Evolutionary conservation across 2,329 filamentous ascomycete species (phyloP), one percentile per base, ranked within the genome.

Genomic region (Chlorencoelia australis): DNA sequence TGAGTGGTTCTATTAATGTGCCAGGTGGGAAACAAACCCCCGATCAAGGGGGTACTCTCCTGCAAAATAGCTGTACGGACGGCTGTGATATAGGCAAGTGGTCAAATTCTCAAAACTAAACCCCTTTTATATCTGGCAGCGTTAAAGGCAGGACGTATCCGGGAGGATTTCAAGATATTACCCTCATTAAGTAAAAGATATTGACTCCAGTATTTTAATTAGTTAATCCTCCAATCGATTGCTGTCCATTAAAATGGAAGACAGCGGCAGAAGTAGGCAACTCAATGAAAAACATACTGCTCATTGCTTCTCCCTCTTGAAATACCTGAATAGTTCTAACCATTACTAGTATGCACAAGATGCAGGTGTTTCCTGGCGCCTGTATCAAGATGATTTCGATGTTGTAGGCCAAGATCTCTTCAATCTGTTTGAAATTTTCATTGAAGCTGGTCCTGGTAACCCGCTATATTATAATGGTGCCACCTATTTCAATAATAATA

Each of bases 401-500:
- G n/a, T n/a, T n/a, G n/a, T n/a, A n/a, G n/a, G n/a, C n/a, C 65
- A 68, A 41, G 66, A 68, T 43, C 59, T 63, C 2, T 48, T 67
- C n/a, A 62, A 62, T 14, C 39, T 26, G 15, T 68, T 68, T 41
- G 35, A 60, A 28, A 63, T 67, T 37, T 68, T 53, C 43, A 64
- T 67, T 36, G 59, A 56, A 2, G 64, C 64, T 1, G 37, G 50
- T 0, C 49, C 52, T 7, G 43, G 50, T 13, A 60, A 57, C 6
- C 49, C 56, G 3, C 53, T 67, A 8, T 51, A 57, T 6, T 42
- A 59, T 26, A 57, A 59, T 22, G 65, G 64, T 2, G n/a, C n/a
- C n/a, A n/a, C n/a, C n/a, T n/a, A n/a, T n/a, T 54, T 66, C 25
- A 40, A 33, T 1, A 40, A 42, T 30, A 20, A 30, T 4, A 36